Evolutionary conservation across 1,139 yeast genomes (phyloP), one percentile per base, ranked within the genome.

Genomic region (Blastobotrys proliferans): DNA sequence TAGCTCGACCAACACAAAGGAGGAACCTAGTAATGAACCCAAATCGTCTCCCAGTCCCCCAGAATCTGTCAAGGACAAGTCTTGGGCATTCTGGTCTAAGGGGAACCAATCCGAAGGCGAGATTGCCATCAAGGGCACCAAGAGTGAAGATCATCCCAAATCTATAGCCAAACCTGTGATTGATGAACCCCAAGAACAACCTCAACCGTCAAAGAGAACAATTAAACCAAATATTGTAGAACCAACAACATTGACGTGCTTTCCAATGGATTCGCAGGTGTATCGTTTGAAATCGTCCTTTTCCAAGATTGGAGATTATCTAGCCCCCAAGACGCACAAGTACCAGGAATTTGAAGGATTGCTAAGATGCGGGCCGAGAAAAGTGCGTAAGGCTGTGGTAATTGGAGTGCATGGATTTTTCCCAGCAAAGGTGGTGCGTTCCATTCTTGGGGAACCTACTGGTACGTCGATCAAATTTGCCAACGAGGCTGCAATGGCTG

Each of bases 361-460:
- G 10, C 50, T 41, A 20, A 43, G 56, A 24, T 33, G 52, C 10
- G 35, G 49, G 3, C 56, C 61, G 0, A 51, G 48, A 10, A 51
- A 44, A 10, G 53, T 66, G 11, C 51, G 53, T 38, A 76, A 79
- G 47, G 82, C 82, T 1, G 73, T 92, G 33, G 83, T 92, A 25
- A 79, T 92, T 49, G 97, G 98, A 0, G 90, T 92, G 1, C 97
- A 92, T 66, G 97, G 97, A 0, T 92, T 90, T 57, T 87, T 92
- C 65, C 97, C 98, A 0, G 83, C 90, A 1, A 78, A 74, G 51
- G 81, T 87, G 75, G 74, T 92, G 1, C 70, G 97, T 42, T 88
- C 95, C 0, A 60, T 92, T 21, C 81, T 88, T 43, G 97, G 97
- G 1, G 87, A 87, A 46, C 97, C 97, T 3, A 87, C 94, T 13